Evolutionary conservation across 2,329 filamentous ascomycete species (phyloP), one percentile per base, ranked within the genome.

Genomic region (Colletotrichum lini): DNA sequence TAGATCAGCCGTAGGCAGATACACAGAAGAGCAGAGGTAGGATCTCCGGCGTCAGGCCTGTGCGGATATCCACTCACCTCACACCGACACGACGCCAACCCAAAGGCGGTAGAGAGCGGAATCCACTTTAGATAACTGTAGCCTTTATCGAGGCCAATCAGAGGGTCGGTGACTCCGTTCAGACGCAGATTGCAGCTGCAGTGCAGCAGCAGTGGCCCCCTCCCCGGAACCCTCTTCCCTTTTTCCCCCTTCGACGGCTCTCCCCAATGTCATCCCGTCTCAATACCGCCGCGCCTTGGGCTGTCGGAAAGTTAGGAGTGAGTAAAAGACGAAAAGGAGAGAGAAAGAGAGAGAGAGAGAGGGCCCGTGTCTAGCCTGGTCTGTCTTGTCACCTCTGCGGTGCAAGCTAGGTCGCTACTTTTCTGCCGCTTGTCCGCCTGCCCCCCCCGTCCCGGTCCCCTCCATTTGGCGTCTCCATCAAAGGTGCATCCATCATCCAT

Each of bases 401-500:
- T 58, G 35, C 38, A 59, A 42, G 30, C 38, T 52, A 42, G 30
- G 53, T 59, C 35, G 18, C 8, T 30, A 40, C 57, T 49, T 40
- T 30, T 30, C 30, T 30, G 30, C 30, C 30, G 30, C 30, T 45
- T 50, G 45, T 53, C 59, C 50, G 26, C 52, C 38, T 38, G 40
- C 57, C 40, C 30, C 30, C 30, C 30, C 6, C 30, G 26, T 67
- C 30, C 58, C 58, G 40, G 58, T 57, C 66, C 45, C 66, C 44
- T 58, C 44, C 35, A 21, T 47, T 30, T 26, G 13, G 26, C 44
- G 21, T 56, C 58, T 23, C 58, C 59, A 35, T 63, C 50, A 38
- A 30, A 60, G 50, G 57, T 61, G 50, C 67, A 70, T 50, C 63
- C 54, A 61, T 56, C 56, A 66, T 69, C 66, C 66, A 30, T 65